Evolutionary conservation across 805 yeast genomes (phyloP).

Genomic region (Candida oleophila): DNA sequence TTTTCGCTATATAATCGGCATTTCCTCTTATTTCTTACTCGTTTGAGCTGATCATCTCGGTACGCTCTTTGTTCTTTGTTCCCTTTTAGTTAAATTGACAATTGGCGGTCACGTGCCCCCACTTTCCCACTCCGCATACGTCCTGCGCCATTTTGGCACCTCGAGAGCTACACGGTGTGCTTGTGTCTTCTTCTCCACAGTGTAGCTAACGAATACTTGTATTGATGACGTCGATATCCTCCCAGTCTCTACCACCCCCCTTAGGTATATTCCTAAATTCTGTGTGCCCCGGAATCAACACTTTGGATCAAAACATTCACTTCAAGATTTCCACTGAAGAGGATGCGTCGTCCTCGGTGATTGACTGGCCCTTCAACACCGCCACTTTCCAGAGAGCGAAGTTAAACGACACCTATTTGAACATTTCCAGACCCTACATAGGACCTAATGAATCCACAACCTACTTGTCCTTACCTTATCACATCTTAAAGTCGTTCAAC

Average conservation of each 20-base stretch:
- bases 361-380: slow-evolving; percentile 26
- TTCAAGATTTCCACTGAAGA: slow-evolving; percentile 18
- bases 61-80: too few species aligned
- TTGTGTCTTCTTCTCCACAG: too few species aligned
- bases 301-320: slow-evolving; percentile 34
- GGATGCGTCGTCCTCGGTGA: slow-evolving; percentile 6
- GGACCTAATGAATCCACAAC: slow-evolving; percentile 46
- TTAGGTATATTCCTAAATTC: slow-evolving; percentile 28
- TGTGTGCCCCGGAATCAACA: slow-evolving; percentile 36
- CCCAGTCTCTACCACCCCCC: slow-evolving; percentile 3
- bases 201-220: too few species aligned
- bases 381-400: slow-evolving; percentile 12
- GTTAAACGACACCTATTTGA: slow-evolving; percentile 27
- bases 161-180: too few species aligned
- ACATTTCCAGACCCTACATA: slow-evolving; percentile 38
- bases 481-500: slow-evolving; percentile 41
- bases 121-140: too few species aligned
- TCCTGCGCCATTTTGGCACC: too few species aligned
- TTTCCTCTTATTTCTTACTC: too few species aligned
- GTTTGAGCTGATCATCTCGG: too few species aligned
- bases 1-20: too few species aligned
- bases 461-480: slow-evolving; percentile 52
- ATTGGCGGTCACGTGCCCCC: too few species aligned
- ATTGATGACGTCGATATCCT: slow-evolving; percentile 1
- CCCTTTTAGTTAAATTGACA: too few species aligned